Base-by-base conservation (phyloP, 1,284 basidiomycete genomes). In the Pholiota adiposa region DNA sequence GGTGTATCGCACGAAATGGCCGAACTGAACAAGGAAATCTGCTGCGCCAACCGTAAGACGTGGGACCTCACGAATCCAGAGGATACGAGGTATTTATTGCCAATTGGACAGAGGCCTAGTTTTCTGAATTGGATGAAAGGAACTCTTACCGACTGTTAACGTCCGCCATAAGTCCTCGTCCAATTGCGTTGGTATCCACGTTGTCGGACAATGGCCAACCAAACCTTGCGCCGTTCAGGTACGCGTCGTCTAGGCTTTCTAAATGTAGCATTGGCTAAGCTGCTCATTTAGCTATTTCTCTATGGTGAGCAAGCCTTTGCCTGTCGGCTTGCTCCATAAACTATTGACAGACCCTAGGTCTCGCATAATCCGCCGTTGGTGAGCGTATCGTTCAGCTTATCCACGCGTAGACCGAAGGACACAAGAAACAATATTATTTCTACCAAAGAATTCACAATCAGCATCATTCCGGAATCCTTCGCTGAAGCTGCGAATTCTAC, bases 391-490 rank as follows among this genome's bases (percentile, higher is more conserved):
- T 83, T 88, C 64, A 64, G 63, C 49, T 59, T 83, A 53, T 75
- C 78, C 6, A 70, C 71, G 16, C 70, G 73, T n/a, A 74, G 75
- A 25, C 72, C 78, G 46, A 88, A 89, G 74, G 89, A 94, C 70
- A 89, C 87, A 1, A 78, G 84, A 51, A 78, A 79, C 58, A 93
- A 93, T 67, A 88, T 93, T 65, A 75, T 84, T 49, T 73, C 76
- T 0, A 88, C 85, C 4, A 87, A 86, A 65, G 81, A 89, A 69
- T 94, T 94, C 71, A 87, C 86, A 6, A 85, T 90, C 46, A 90
- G 86, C 67, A 87, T 94, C 63, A 87, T 94, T 67, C 89, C 87
- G 62, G 90, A 93, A 70, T 76, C 86, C 0, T 90, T 92, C 69
- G 75, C 87, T 44, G 88, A 92, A 69, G 88, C 90, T 1, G 85